phyloP scores from a whole-genome alignment of 257 asterid genomes.

The Scutellaria minor region DNA sequence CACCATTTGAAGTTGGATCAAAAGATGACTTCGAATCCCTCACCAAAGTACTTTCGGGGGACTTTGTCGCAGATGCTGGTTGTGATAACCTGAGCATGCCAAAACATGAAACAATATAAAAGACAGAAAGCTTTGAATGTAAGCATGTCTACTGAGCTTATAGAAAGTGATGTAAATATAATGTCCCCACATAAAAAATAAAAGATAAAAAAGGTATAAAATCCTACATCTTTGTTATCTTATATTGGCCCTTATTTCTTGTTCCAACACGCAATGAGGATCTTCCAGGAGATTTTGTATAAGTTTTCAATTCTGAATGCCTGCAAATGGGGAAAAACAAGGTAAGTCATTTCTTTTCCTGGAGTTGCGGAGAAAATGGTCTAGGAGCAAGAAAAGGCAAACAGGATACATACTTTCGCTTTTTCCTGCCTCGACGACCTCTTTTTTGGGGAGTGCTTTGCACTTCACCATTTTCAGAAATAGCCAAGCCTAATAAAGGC shows the following conservation, averaged over 20 bases:
- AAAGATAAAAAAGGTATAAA: conserved; percentile 30
- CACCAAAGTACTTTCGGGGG: conserved; percentile 47
- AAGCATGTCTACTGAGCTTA: conserved; percentile 5
- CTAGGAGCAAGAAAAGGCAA: conserved; percentile 27
- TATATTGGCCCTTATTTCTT: conserved; percentile 52
- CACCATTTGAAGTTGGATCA: conserved; percentile 48
- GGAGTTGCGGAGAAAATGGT: conserved; percentile 20
- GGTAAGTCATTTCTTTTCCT: conserved; percentile 5
- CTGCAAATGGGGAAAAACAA: conserved; percentile 47
- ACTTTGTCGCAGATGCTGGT: conserved; percentile 42
- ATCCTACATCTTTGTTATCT: conserved; percentile 55
- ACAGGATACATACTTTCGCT: conserved; percentile 70
- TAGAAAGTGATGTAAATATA: conserved; percentile 9
- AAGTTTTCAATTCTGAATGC: conserved; percentile 51
- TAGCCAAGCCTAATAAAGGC: conserved; percentile 54
- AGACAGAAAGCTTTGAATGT: conserved; percentile 7
- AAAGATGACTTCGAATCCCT: conserved; percentile 44
- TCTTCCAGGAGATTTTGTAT: conserved; percentile 43
- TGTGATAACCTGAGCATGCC: conserved; percentile 49
- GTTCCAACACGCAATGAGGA: conserved; percentile 47
- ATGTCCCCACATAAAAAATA: conserved; percentile 26
- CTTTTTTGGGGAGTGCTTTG: conserved; percentile 46
- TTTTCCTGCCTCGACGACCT: conserved; percentile 72
- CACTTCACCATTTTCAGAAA: conserved; percentile 49
- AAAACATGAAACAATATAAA: conserved; percentile 38